phyloP scores from a whole-genome alignment of 2,329 filamentous ascomycete genomes.

The Alternaria metachromatica region DNA sequence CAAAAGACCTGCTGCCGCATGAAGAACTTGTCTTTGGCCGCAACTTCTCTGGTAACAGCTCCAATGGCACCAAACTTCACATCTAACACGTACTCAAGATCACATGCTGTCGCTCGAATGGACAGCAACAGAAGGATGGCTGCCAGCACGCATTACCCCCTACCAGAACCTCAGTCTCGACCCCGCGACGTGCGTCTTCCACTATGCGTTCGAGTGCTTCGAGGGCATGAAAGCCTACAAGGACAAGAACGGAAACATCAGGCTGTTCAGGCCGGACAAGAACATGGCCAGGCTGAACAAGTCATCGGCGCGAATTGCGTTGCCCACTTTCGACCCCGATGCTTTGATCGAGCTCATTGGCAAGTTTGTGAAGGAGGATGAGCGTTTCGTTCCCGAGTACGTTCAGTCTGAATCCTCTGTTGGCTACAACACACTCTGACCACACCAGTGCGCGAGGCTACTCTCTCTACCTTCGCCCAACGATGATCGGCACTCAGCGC shows the following conservation, averaged over 20 bases:
- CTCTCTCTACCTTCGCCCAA: constrained; percentile 93
- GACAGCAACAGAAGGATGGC: constrained; percentile 85
- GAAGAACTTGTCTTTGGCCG: constrained; percentile 88
- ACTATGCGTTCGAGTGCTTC: constrained; percentile 98
- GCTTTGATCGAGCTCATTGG: constrained; percentile 82
- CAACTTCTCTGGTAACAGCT: constrained; percentile 78
- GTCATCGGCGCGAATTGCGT: constrained; percentile 86
- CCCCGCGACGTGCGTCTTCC: constrained; percentile 94
- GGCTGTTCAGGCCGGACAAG: constrained; percentile 91
- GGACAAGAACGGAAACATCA: constrained; percentile 76
- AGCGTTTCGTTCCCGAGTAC: constrained; percentile 85
- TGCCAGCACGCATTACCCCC: constrained; percentile 80
- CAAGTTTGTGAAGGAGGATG: constrained; percentile 79
- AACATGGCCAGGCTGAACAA: constrained; percentile 97
- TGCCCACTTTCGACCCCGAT: constrained; percentile 81
- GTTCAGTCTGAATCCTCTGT: constrained; percentile 26
- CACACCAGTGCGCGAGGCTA: constrained; percentile 71
- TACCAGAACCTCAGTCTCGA: constrained; percentile 98
- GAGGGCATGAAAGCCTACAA: constrained; percentile 99
- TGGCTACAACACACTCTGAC: constrained; percentile 11
- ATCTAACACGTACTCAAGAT: constrained; percentile 62
- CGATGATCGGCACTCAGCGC: constrained; percentile 95
- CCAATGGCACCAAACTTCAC: constrained; percentile 1
- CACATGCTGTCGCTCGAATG: constrained; percentile 97
- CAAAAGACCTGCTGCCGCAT: constrained; percentile 75